Percentiles rank a stretch among this genome's conserved stretches.
Conservation (phyloP, 2,329 filamentous ascomycete species). For the Hypomyces perniciosus region DNA sequence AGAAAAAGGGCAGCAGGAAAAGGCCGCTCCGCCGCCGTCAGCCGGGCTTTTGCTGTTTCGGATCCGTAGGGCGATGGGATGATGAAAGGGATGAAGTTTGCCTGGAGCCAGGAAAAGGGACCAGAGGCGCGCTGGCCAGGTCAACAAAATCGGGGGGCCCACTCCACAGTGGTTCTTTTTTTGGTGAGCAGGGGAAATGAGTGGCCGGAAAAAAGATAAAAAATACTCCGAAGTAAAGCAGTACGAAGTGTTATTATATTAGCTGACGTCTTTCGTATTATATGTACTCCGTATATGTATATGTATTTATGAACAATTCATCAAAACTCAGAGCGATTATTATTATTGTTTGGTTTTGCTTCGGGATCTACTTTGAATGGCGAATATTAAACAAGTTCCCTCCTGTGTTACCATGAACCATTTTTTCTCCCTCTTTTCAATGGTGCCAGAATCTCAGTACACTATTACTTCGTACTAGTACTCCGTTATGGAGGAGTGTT, state of each 20-base stretch:
- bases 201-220: not conserved
- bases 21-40: not conserved
- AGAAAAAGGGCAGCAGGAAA: not conserved
- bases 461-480: no score
- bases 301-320: no score
- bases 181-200: not conserved
- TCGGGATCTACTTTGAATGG: not conserved
- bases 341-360: not conserved
- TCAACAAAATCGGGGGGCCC: not conserved
- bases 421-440: no score
- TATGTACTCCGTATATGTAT: not conserved
- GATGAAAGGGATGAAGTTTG: not conserved
- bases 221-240: not conserved
- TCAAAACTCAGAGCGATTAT: not conserved
- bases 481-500: not conserved
- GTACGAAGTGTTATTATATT: no score
- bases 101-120: not conserved
- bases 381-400: not conserved
- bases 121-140: not conserved
- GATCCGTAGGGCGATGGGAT: not conserved
- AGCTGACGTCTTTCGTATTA: not conserved
- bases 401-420: no score
- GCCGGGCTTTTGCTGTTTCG: not conserved
- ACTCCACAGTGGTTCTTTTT: not conserved
- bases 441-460: not conserved